Conservation (phyloP, 176 grass and related monocot genomes). For the Cenchrus fungigraminus region DNA sequence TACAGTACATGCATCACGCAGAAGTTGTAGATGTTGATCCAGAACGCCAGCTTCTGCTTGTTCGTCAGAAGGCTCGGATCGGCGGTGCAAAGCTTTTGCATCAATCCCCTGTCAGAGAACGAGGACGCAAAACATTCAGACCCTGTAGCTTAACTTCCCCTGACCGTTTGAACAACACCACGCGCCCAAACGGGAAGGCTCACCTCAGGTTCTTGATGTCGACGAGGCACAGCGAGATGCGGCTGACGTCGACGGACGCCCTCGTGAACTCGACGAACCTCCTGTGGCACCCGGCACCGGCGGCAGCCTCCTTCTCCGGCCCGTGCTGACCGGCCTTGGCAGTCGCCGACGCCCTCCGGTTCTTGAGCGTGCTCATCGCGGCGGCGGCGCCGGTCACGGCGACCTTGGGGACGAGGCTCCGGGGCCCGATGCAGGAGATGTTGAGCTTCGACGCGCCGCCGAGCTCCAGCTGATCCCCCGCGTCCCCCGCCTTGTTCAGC, state of each 20-base stretch:
- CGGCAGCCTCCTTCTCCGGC: not conserved
- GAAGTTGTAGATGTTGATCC: conserved; percentile 98
- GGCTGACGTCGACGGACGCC: conserved; percentile 61
- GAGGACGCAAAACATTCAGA: not conserved
- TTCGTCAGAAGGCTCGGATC: conserved; percentile 72
- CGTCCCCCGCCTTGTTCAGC: conserved; percentile 49
- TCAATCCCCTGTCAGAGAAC: conserved; percentile 61
- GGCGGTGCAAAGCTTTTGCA: conserved; percentile 58
- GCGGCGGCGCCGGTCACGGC: not conserved
- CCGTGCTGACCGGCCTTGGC: not conserved
- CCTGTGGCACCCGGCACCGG: not conserved
- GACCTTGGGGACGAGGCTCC: conserved; percentile 49
- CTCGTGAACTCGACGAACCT: conserved; percentile 57
- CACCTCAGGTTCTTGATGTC: conserved; percentile 86
- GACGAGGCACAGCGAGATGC: conserved; percentile 47
- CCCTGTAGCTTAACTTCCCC: not conserved
- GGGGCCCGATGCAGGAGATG: conserved; percentile 74
- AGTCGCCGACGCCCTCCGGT: not conserved
- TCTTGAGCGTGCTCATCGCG: conserved; percentile 42
- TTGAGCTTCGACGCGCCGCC: conserved; percentile 54
- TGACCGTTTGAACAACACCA: not conserved
- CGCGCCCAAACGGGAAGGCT: not conserved
- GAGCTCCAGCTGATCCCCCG: conserved; percentile 17
- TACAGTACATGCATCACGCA: conserved; percentile 93
- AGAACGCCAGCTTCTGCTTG: conserved; percentile 94